These are phyloP conservation scores for Penicillium diatomitis DNA, from an alignment of 495 filamentous ascomycete genomes.

Conservation along the genomic window DNA sequence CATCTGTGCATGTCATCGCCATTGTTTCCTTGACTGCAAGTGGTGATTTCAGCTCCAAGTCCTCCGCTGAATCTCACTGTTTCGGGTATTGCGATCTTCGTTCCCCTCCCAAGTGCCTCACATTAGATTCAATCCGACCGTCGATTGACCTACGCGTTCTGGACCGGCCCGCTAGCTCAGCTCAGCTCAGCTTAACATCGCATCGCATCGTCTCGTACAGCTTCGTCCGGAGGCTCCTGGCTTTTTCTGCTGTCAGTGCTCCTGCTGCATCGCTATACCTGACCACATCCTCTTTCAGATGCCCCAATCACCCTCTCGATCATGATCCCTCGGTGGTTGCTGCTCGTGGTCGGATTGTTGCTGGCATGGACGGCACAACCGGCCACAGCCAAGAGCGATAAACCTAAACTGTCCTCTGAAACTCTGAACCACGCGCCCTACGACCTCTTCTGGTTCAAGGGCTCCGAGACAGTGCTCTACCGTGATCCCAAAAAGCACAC, in stretches of 20 bases:
- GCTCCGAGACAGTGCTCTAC: slow-evolving; percentile 67
- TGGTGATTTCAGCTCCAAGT: no score
- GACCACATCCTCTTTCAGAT: slow-evolving; percentile 20
- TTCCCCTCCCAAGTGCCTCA: background rate
- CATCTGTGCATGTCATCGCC: slow-evolving; percentile 8
- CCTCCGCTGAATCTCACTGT: no score
- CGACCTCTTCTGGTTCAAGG: slow-evolving; percentile 77
- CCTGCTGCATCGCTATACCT: background rate
- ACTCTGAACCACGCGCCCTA: slow-evolving; percentile 52
- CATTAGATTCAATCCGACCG: background rate
- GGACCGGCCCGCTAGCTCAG: slow-evolving; percentile 11
- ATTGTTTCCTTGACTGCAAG: slow-evolving; percentile 2
- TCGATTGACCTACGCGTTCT: slow-evolving; percentile 1
- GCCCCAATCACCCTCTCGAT: slow-evolving; percentile 15
- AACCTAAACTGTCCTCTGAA: slow-evolving; percentile 42
- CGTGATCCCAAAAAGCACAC: slow-evolving; percentile 45
- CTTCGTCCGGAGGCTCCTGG: background rate
- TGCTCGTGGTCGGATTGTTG: slow-evolving; percentile 28
- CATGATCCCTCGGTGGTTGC: slow-evolving; percentile 37
- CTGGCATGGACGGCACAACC: slow-evolving; percentile 24
- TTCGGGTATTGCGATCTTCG: no score
- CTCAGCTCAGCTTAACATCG: no score
- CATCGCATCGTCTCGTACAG: background rate
- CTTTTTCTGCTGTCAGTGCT: background rate
- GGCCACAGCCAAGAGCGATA: slow-evolving; percentile 38